Base-by-base conservation (phyloP, 371 early-diverging fungal genomes). In the Circinella umbellata region DNA sequence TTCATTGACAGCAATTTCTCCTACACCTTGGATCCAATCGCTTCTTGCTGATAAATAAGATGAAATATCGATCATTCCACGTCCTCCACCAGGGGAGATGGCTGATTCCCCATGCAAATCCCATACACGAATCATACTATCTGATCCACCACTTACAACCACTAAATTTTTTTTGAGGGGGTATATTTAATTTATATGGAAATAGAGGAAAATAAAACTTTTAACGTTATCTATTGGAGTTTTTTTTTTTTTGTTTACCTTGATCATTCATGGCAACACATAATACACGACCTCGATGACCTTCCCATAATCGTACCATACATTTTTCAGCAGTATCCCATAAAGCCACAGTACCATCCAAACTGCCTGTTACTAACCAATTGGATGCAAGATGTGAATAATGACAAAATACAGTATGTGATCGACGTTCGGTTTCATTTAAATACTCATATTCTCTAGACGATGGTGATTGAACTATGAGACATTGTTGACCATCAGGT, bases 21-120 rank as follows among this genome's bases (percentile, higher is more conserved):
- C 86, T 34, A 87, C 82, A 10, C 87, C 89, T 63, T 81, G 80
- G 51, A 79, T 75, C 89, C 89, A 88, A 42, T 86, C 85, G 15
- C 76, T 79, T 6, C 74, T 47, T 10, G 78, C 81, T 4, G 85
- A 80, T 11, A 83, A 60, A 57, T 83, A 77, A 17, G 74, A 63
- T 2, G 80, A 76, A 35, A 83, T 71, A 74, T 83, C 76, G 71
- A 81, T 85, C 68, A 75, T 76, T n/a, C 85, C 85, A 17, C 83
- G 72, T 70, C 71, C 61, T 13, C 67, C 64, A 8, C 27, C 27
- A 27, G 27, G 27, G 60, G 34, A 14, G 15, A 13, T 51, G 3
- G 42, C 6, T 42, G 42, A 42, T 11, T 51, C 18, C 61, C 49
- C 66, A 15, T 51, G 11, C n/a, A 86, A 69, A 64, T 88, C 89